A percentile compares a stretch with the other conserved stretches of the same genome.
Evolutionary conservation across 116 monocot genomes (phyloP).

Genomic region (Posidonia oceanica): DNA sequence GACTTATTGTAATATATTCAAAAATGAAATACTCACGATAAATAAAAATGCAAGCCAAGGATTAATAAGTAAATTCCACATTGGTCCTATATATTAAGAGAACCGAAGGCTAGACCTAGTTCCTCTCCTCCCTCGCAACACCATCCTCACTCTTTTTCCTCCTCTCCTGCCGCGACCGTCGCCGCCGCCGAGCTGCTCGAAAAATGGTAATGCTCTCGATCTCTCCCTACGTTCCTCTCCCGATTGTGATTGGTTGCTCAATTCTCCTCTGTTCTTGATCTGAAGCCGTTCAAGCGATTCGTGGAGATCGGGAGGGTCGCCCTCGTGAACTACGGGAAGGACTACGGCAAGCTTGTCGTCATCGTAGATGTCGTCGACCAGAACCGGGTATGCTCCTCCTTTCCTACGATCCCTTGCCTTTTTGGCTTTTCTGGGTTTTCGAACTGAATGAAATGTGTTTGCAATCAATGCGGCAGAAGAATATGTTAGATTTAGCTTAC

Average conservation of each 20-base stretch:
- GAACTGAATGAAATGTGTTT: too few relatives aligned
- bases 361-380: slow-evolving; percentile 14
- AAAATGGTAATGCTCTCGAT: neutral
- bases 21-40: too few relatives aligned
- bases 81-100: too few relatives aligned
- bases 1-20: too few relatives aligned
- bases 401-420: neutral
- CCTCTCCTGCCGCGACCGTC: neutral
- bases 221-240: neutral
- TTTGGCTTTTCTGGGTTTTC: neutral
- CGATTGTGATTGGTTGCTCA: too few relatives aligned
- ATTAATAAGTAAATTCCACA: too few relatives aligned
- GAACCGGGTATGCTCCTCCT: neutral
- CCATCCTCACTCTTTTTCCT: neutral
- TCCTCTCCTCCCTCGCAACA: neutral
- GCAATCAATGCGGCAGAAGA: too few relatives aligned
- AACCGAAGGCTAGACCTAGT: neutral
- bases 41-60: too few relatives aligned
- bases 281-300: slow-evolving; percentile 12
- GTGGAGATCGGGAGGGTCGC: slow-evolving; percentile 14
- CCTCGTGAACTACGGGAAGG: slow-evolving; percentile 13
- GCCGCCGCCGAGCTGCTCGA: neutral
- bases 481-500: too few relatives aligned
- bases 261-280: too few relatives aligned
- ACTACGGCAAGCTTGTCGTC: slow-evolving; percentile 14